phyloP scores from a whole-genome alignment of 495 filamentous ascomycete species.

The Pyrenopolyporus hunteri region DNA sequence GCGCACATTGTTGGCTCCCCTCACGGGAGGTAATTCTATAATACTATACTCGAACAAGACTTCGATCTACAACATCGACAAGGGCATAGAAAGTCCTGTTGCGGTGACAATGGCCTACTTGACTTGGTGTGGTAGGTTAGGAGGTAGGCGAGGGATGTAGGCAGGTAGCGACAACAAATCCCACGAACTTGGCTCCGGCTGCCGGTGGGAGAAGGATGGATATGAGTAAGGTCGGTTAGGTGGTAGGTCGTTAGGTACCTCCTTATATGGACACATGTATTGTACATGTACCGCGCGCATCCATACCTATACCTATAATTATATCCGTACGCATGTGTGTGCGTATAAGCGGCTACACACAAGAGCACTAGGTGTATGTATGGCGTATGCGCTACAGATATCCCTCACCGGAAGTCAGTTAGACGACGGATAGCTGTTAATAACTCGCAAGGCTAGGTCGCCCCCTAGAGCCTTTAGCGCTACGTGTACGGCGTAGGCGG shows the following conservation, averaged over 20 bases:
- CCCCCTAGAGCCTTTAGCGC: too few species aligned
- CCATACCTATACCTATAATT: too few species aligned
- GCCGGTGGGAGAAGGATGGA: slow-evolving; percentile 8
- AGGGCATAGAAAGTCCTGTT: background rate
- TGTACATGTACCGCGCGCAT: too few species aligned
- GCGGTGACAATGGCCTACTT: background rate
- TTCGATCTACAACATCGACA: background rate
- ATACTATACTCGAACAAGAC: background rate
- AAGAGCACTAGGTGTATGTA: too few species aligned
- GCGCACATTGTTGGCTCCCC: background rate
- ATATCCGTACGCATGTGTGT: too few species aligned
- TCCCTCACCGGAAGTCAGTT: background rate
- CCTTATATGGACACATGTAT: too few species aligned
- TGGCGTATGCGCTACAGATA: background rate
- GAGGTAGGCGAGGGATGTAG: background rate
- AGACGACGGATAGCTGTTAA: too few species aligned
- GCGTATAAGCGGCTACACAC: slow-evolving; percentile 18
- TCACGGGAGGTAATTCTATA: background rate
- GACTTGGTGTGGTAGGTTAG: background rate
- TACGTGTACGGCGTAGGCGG: slow-evolving; percentile 30
- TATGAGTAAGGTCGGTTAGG: background rate
- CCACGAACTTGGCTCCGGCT: slow-evolving; percentile 31
- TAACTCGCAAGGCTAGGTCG: too few species aligned
- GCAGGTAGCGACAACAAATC: slow-evolving; percentile 32
- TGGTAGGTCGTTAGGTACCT: background rate